phyloP scores from a whole-genome alignment of 805 yeast species.

The Dipodascopsis uninucleata region DNA sequence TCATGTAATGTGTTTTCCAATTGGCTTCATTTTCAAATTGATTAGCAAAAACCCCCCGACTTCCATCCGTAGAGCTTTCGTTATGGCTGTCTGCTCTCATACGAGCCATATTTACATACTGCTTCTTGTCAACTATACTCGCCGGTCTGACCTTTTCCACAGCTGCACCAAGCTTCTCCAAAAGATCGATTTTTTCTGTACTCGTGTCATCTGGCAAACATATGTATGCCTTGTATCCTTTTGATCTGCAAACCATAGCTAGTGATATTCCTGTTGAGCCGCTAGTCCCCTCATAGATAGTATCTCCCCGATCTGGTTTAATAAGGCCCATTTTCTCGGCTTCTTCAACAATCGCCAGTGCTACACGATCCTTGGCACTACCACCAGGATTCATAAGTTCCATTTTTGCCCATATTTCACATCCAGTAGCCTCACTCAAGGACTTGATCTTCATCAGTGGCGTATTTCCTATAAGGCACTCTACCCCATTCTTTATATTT shows the following conservation, averaged over 20 bases:
- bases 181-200: conserved; percentile 68
- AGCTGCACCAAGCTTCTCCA: conserved; percentile 72
- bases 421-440: conserved; percentile 67
- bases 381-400: conserved; percentile 92
- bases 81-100: conserved; percentile 53
- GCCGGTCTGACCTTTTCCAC: conserved; percentile 90
- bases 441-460: conserved; percentile 75
- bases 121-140: conserved; percentile 87
- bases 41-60: conserved; percentile 74
- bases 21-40: conserved; percentile 92
- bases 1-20: conserved; percentile 75
- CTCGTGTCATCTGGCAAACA: conserved; percentile 94
- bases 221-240: conserved; percentile 89
- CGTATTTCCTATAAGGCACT: conserved; percentile 84
- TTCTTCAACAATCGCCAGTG: conserved; percentile 70
- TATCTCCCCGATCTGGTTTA: conserved; percentile 59
- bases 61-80: conserved; percentile 34
- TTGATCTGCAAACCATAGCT: conserved; percentile 81
- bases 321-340: conserved; percentile 61
- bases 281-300: conserved; percentile 89
- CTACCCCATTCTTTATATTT: conserved; percentile 51
- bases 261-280: conserved; percentile 96
- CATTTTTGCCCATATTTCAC: conserved; percentile 79
- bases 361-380: conserved; percentile 92
- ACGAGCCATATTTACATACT: conserved; percentile 86